Conservation (phyloP, 2,329 filamentous ascomycete genomes). For the Coniochaeta prunicola region DNA sequence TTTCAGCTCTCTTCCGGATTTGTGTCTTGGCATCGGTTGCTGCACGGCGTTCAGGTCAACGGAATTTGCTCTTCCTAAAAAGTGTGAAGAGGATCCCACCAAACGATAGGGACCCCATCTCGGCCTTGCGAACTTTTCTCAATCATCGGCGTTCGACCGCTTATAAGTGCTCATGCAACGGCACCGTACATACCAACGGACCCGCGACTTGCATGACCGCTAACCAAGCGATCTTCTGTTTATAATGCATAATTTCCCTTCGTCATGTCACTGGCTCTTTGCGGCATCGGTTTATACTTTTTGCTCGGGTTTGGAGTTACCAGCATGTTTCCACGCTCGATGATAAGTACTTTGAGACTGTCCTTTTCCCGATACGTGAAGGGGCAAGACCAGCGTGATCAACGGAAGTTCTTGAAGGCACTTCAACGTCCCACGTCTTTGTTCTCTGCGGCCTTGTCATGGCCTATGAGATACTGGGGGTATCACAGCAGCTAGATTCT, state of each 20-base stretch:
- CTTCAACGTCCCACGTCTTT: neutral
- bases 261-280: neutral
- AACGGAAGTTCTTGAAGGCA: neutral
- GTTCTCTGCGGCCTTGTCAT: neutral
- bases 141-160: neutral
- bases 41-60: constrained; percentile 2
- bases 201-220: neutral
- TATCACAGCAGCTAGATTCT: neutral
- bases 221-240: neutral
- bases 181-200: neutral
- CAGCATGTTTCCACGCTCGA: neutral
- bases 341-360: neutral
- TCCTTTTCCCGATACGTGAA: neutral
- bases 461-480: neutral
- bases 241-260: constrained; percentile 2
- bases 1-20: neutral
- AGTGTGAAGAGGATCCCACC: neutral
- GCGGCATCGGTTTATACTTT: neutral
- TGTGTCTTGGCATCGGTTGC: neutral
- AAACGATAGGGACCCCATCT: constrained; percentile 1
- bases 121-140: neutral
- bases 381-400: neutral
- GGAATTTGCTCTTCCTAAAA: neutral
- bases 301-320: neutral
- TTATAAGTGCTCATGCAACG: neutral